phyloP scores from a whole-genome alignment of 352 stramenopile species.

The Globisporangium uncinulatum region DNA sequence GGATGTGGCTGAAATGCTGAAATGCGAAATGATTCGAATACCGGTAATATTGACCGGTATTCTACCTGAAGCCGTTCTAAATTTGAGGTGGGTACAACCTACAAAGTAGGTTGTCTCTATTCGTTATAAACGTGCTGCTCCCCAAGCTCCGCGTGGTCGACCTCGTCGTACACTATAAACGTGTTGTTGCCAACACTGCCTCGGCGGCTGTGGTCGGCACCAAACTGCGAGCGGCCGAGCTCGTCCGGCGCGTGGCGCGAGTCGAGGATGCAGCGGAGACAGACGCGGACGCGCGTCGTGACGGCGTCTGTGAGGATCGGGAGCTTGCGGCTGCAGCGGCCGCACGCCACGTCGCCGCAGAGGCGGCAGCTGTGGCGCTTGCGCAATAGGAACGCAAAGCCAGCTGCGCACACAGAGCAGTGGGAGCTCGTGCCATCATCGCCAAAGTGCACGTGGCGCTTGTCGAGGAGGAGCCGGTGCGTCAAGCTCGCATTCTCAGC shows the following conservation, averaged over 20 bases:
- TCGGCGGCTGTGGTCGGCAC: conserved; percentile 11
- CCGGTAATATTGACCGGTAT: too few species aligned
- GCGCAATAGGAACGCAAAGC: conserved; percentile 63
- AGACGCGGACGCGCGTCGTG: conserved; percentile 67
- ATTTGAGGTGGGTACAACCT: too few species aligned
- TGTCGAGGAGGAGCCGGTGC: conserved; percentile 42
- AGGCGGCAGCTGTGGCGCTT: conserved; percentile 74
- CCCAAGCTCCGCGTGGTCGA: conserved; percentile 2
- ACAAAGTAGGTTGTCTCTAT: background rate
- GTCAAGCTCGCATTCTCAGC: conserved; percentile 68
- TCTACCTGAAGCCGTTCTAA: too few species aligned
- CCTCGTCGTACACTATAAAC: conserved; percentile 67
- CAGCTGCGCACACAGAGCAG: conserved; percentile 58
- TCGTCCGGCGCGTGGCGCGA: conserved; percentile 60
- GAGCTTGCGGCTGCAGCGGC: conserved; percentile 69
- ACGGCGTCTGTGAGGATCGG: conserved; percentile 54
- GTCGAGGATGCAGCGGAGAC: conserved; percentile 70
- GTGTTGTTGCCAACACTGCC: conserved; percentile 51
- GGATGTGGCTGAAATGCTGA: too few species aligned
- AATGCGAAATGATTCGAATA: too few species aligned
- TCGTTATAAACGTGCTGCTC: background rate
- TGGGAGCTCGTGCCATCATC: conserved; percentile 14
- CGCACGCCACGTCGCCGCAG: conserved; percentile 61
- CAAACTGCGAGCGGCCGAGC: conserved; percentile 25
- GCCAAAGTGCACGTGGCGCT: conserved; percentile 24